Evolutionary conservation across 495 filamentous ascomycete species (phyloP), one percentile per base, ranked within the genome.

Genomic region (Annulohypoxylon moriforme): DNA sequence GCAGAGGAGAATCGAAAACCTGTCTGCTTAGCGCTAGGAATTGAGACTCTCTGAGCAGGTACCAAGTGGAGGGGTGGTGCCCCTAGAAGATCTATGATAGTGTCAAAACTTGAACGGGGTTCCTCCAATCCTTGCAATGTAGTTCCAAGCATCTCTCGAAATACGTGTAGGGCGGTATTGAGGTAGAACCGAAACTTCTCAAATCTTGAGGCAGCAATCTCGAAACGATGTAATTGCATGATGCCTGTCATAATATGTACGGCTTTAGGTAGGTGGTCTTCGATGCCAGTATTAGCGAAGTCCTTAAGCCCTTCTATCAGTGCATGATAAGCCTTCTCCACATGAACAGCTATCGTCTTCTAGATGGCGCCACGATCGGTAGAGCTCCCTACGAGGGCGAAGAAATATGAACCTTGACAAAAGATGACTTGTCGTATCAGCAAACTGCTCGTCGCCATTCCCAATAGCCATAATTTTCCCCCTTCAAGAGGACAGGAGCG

Each of bases 1-100:
- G 84, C 75, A 4, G 84, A 80, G n/a, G 79, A 86, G 74, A 89
- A 89, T 14, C 81, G 80, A 59, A 88, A 82, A 20, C 83, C 83
- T 0, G 85, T 81, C 68, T 88, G 85, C 49, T 86, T 84, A 7
- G 85, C 73, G 24, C 76, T 85, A 63, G 77, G 81, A n/a, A 79
- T 75, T 25, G 75, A 74, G 55, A 60, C 52, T 24, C 58, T 60
- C 11, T 68, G 57, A 8, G 75, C 70, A 0, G 50, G 52, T 27
- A 76, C 68, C 44, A 76, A 72, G 33, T 16, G 75, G 16, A 71
- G 56, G 7, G 75, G 63, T 11, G 80, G 76, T 8, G n/a, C n/a
- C n/a, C 80, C 76, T 20, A 83, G 53, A 3, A 75, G 76, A n/a
- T 72, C 67, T 38, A 78, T 56, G 64, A 81, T 72, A 59, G 75